These are phyloP conservation scores for Penicillium sp. DNA, from an alignment of 2,329 filamentous ascomycete genomes.

Conservation along the genomic window DNA sequence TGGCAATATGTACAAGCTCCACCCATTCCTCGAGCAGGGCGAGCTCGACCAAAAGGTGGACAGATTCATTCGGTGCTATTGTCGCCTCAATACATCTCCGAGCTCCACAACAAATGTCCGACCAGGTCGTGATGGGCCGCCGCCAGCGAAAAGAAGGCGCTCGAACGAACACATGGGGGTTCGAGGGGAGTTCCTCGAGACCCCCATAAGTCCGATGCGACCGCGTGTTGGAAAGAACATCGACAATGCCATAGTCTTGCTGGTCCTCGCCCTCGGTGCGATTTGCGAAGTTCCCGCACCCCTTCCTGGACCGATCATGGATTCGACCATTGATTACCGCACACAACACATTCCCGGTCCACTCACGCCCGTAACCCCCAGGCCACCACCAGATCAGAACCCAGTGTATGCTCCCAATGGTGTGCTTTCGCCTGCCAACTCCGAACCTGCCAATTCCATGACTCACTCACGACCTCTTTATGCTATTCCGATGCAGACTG, in stretches of 20 bases:
- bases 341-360: slow-evolving; percentile 32
- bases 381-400: not conserved
- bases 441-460: slow-evolving; percentile 24
- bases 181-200: slow-evolving; percentile 23
- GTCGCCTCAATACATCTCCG: slow-evolving; percentile 29
- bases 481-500: slow-evolving; percentile 10
- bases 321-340: slow-evolving; percentile 28
- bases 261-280: slow-evolving; percentile 83
- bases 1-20: slow-evolving; percentile 62
- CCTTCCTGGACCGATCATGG: slow-evolving; percentile 58
- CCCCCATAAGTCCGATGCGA: slow-evolving; percentile 5
- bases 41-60: slow-evolving; percentile 56
- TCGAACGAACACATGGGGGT: slow-evolving; percentile 33
- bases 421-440: slow-evolving; percentile 31
- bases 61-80: slow-evolving; percentile 53
- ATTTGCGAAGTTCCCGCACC: slow-evolving; percentile 63
- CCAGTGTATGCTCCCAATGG: slow-evolving; percentile 16
- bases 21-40: slow-evolving; percentile 63
- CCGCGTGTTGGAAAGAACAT: slow-evolving; percentile 61
- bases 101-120: not conserved
- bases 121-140: slow-evolving; percentile 26
- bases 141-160: slow-evolving; percentile 41
- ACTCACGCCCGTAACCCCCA: slow-evolving; percentile 1
- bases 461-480: slow-evolving; percentile 27
- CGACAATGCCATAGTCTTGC: slow-evolving; percentile 76